Conservation (phyloP, 1,284 basidiomycete species). For the Porodaedalea pini region DNA sequence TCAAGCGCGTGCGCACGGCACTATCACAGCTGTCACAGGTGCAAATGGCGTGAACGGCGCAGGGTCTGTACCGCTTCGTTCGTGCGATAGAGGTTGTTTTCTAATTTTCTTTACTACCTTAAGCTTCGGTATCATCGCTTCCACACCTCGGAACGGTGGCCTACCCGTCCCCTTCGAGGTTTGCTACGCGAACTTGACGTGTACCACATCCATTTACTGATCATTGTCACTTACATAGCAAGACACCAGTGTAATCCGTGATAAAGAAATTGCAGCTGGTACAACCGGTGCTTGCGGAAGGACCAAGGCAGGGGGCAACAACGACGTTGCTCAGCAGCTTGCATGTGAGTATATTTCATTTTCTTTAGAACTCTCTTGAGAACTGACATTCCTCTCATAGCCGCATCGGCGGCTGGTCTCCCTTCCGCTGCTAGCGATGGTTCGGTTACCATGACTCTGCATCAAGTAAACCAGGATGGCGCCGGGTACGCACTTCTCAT, state of each 20-base stretch:
- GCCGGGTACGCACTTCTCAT: conserved; percentile 22
- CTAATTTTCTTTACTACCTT: not conserved
- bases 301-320: conserved; percentile 25
- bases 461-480: conserved; percentile 29
- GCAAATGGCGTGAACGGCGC: conserved; percentile 24
- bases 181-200: not conserved
- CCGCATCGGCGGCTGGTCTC: conserved; percentile 24
- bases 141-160: conserved; percentile 28
- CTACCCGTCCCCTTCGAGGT: conserved; percentile 26
- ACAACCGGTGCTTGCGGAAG: conserved; percentile 25
- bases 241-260: conserved; percentile 27
- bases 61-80: conserved; percentile 20
- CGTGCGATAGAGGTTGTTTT: conserved; percentile 17
- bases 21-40: conserved; percentile 24
- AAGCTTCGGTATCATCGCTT: conserved; percentile 26
- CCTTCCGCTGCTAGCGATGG: conserved; percentile 23
- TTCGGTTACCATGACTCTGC: conserved; percentile 26
- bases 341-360: conserved; percentile 16
- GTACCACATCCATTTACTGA: not conserved
- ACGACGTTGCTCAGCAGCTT: conserved; percentile 25
- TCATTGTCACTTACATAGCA: conserved; percentile 16
- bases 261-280: conserved; percentile 25
- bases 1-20: conserved; percentile 24
- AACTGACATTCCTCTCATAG: conserved; percentile 3
- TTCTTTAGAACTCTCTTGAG: too few relatives aligned